Base-by-base conservation (phyloP, 495 filamentous ascomycete species). In the Aspergillus haitiensis region DNA sequence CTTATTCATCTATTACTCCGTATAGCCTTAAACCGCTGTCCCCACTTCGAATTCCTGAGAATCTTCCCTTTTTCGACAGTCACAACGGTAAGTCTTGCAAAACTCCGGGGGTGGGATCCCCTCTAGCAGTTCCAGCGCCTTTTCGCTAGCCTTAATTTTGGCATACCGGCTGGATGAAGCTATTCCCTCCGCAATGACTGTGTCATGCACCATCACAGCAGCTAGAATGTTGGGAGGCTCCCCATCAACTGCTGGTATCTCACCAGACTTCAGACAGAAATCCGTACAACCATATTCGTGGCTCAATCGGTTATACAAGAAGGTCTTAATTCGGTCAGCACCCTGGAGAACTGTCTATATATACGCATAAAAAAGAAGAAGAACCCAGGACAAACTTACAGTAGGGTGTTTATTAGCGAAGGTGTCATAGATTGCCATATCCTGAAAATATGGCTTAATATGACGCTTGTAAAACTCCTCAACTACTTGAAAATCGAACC, bases 341-440 rank as follows among this genome's bases (percentile, higher is more conserved):
- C 21, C 21, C 3, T 27, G 21, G 3, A 27, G 21, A 27, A 27
- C 21, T 27, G 21, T 27, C 21, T 27, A 3, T 27, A 27, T 18
- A 39, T 48, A 12, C 74, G 56, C 39, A 74, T 72, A 18, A 66
- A 66, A 0, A 82, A 63, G 35, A 75, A 73, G 0, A 76, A 84
- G 11, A 48, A 57, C 46, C 6, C 10, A 45, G 34, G 7, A 18
- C 9, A 79, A 8, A 48, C 70, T 71, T 70, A 84, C 82, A 5
- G 77, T 89, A 1, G 94, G 93, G 61, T 98, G 93, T 16, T 89
- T 90, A 68, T 89, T 92, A 2, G 94, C 94, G 70, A 89, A 96
- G 0, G 84, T 86, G 71, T 96, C 92, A 67, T 96, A 97, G 34
- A 95, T 78, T 10, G 78, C 72, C 88, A 98, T 97, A 71, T 98